Evolutionary conservation across 441 rosid species (phyloP).

Genomic region (Rhodomyrtus psidioides): DNA sequence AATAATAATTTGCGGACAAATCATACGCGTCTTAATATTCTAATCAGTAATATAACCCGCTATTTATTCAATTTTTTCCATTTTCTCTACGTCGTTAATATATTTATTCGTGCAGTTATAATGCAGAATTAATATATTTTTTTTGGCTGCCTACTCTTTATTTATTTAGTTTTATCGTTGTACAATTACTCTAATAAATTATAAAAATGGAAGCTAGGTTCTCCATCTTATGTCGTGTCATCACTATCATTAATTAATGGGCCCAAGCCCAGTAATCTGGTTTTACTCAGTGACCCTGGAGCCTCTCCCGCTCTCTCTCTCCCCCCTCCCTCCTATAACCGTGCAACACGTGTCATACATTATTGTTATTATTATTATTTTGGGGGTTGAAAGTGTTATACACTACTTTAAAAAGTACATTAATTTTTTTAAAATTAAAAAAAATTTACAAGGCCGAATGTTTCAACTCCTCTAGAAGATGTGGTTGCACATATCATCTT

Average conservation of each 20-base stretch:
- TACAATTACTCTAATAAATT: neutral
- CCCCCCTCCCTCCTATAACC: neutral
- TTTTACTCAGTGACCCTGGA: neutral
- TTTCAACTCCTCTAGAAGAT: neutral
- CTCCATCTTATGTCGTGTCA: neutral
- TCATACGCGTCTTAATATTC: neutral
- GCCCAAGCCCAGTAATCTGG: neutral
- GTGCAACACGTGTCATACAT: neutral
- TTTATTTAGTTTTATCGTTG: neutral
- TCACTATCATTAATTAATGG: neutral
- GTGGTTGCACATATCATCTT: neutral
- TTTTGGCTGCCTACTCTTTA: neutral
- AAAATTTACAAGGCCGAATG: neutral
- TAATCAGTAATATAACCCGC: neutral
- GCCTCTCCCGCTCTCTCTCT: neutral
- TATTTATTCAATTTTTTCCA: neutral
- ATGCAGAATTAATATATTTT: neutral
- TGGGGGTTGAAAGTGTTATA: too few relatives aligned
- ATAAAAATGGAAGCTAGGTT: neutral
- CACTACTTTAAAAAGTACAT: neutral
- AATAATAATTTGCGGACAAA: neutral
- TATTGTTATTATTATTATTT: too few relatives aligned
- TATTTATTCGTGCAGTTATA: neutral
- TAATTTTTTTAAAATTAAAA: too few relatives aligned
- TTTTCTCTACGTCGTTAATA: neutral